phyloP scores from a whole-genome alignment of 1,284 basidiomycete species.

The Rhodotorula sp. region DNA sequence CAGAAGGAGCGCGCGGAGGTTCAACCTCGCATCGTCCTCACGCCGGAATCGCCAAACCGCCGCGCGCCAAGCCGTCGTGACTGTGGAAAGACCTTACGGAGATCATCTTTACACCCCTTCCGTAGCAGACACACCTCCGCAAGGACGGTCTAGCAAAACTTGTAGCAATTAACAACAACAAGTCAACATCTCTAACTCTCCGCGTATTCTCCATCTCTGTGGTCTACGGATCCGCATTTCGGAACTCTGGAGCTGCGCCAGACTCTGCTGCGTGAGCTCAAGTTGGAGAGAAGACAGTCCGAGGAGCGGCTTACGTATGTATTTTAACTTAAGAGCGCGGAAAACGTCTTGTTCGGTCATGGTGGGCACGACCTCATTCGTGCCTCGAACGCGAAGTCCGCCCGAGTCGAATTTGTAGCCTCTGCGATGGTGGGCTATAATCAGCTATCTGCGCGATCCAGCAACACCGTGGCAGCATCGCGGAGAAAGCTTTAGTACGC shows the following conservation, averaged over 20 bases:
- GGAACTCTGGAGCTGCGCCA: not conserved
- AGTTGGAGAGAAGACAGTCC: not conserved
- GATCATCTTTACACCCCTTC: too few relatives aligned
- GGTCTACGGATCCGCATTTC: slow-evolving; percentile 12
- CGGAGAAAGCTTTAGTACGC: not conserved
- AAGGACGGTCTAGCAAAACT: too few relatives aligned
- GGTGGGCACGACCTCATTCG: slow-evolving; percentile 16
- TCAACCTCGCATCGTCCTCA: too few relatives aligned
- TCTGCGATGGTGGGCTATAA: slow-evolving; percentile 50
- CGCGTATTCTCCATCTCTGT: not conserved
- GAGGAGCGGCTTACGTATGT: not conserved
- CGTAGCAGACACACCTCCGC: too few relatives aligned
- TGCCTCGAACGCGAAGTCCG: slow-evolving; percentile 18
- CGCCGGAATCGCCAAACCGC: too few relatives aligned
- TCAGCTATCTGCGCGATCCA: not conserved
- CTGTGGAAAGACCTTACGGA: too few relatives aligned
- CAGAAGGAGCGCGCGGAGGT: too few relatives aligned
- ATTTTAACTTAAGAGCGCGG: slow-evolving; percentile 54
- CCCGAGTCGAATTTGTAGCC: slow-evolving; percentile 67
- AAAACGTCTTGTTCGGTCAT: slow-evolving; percentile 40
- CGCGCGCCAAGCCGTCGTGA: too few relatives aligned
- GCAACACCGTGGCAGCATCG: not conserved
- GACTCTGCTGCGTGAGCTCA: rapidly evolving
- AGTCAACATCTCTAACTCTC: too few relatives aligned
- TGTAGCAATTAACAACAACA: too few relatives aligned